Percentiles rank a stretch among this genome's conserved stretches.
These are phyloP conservation scores for Pichia pseudocactophila DNA, from an alignment of 805 yeast species.

Conservation along the genomic window DNA sequence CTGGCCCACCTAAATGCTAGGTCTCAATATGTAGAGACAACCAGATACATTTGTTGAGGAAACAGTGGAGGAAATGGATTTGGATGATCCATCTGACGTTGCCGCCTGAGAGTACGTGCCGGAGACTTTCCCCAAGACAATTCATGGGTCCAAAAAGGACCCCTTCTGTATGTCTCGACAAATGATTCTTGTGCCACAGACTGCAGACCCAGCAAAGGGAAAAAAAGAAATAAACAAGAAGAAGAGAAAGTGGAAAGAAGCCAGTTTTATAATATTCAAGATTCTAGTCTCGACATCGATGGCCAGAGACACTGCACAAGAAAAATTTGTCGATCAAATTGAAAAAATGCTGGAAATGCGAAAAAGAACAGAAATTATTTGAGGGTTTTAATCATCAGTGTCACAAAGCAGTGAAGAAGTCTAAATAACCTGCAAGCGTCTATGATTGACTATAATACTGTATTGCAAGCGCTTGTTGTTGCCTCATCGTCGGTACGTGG, in stretches of 20 bases:
- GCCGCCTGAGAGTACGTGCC: constrained; percentile 21
- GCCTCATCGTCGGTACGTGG: constrained; percentile 46
- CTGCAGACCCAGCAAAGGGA: constrained; percentile 1
- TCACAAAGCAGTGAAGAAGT: not conserved
- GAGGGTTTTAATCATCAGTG: no score
- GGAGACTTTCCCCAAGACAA: constrained; percentile 25
- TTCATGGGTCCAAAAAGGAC: not conserved
- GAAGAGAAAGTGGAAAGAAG: constrained; percentile 2
- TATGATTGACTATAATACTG: constrained; percentile 16
- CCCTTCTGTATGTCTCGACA: constrained; percentile 19
- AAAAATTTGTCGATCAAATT: no score
- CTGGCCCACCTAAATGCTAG: no score
- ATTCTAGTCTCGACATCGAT: no score
- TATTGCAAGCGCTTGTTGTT: constrained; percentile 34
- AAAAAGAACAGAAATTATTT: no score
- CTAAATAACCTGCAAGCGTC: not conserved
- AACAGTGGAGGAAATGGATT: constrained; percentile 8
- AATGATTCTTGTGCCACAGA: constrained; percentile 18
- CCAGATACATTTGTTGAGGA: no score
- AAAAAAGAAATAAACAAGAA: not conserved
- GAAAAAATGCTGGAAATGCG: no score
- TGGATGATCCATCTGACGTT: constrained; percentile 17
- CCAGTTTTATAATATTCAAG: not conserved
- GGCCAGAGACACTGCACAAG: no score
- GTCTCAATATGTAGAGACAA: not conserved